phyloP scores from a whole-genome alignment of 805 yeast species.

The Candida andamanensis region DNA sequence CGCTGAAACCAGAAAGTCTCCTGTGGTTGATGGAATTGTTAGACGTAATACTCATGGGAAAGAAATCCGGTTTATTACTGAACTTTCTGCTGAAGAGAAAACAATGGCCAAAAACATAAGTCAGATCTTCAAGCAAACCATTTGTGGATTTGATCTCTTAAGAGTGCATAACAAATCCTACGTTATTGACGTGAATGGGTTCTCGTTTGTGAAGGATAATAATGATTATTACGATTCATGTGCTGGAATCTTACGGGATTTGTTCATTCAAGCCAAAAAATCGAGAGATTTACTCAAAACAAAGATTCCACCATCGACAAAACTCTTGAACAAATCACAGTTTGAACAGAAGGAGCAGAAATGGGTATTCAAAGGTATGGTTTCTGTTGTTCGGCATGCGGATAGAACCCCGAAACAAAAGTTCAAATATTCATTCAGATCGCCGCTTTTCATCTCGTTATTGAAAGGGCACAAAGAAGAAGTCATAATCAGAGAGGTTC shows the following conservation, averaged over 20 bases:
- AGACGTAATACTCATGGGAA: slow-evolving; percentile 96
- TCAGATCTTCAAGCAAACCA: slow-evolving; percentile 77
- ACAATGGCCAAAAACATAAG: slow-evolving; percentile 77
- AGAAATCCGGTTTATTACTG: slow-evolving; percentile 87
- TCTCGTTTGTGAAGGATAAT: slow-evolving; percentile 94
- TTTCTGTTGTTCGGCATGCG: slow-evolving; percentile 90
- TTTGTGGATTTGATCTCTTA: slow-evolving; percentile 93
- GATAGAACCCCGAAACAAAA: slow-evolving; percentile 98
- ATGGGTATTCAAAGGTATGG: slow-evolving; percentile 95
- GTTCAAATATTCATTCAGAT: slow-evolving; percentile 89
- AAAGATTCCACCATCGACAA: slow-evolving; percentile 29
- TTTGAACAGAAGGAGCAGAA: slow-evolving; percentile 70
- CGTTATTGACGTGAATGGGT: slow-evolving; percentile 97
- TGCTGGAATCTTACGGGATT: slow-evolving; percentile 67
- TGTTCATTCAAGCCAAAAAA: slow-evolving; percentile 56
- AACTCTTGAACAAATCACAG: slow-evolving; percentile 30
- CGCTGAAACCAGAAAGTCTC: slow-evolving; percentile 97
- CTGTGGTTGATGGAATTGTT: slow-evolving; percentile 99
- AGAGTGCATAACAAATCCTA: slow-evolving; percentile 84
- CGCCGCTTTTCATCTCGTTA: slow-evolving; percentile 78
- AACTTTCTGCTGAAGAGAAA: slow-evolving; percentile 68
- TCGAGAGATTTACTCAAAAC: slow-evolving; percentile 35
- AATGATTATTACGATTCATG: slow-evolving; percentile 78
- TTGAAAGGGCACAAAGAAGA: slow-evolving; percentile 94
- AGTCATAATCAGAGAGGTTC: slow-evolving; percentile 86